Conservation (phyloP, 2,329 filamentous ascomycete genomes). For the Venturia asperata region DNA sequence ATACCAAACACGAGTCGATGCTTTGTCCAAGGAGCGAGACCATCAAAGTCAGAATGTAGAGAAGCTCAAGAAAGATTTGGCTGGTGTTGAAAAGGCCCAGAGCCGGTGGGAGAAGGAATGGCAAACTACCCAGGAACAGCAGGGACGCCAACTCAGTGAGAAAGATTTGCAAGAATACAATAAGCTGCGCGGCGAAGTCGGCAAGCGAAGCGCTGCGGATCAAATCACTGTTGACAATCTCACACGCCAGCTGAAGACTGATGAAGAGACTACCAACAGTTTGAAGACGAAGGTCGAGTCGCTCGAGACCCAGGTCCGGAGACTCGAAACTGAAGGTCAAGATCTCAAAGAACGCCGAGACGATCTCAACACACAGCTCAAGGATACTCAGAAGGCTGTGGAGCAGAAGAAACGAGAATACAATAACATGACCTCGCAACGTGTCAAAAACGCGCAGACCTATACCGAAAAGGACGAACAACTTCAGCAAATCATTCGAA, state of each 20-base stretch:
- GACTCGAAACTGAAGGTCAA: constrained; percentile 63
- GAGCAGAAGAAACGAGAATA: constrained; percentile 84
- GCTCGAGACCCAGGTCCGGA: constrained; percentile 65
- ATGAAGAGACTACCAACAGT: constrained; percentile 83
- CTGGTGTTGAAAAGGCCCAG: constrained; percentile 81
- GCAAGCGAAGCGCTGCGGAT: constrained; percentile 71
- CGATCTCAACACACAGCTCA: constrained; percentile 54
- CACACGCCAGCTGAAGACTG: constrained; percentile 81
- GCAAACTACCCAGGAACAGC: constrained; percentile 73
- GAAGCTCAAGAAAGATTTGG: constrained; percentile 72
- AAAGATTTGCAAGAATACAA: constrained; percentile 87
- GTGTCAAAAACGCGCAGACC: constrained; percentile 70
- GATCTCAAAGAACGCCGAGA: constrained; percentile 63
- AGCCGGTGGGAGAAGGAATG: constrained; percentile 83
- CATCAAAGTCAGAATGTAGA: constrained; percentile 61
- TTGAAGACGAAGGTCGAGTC: constrained; percentile 81
- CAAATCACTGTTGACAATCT: constrained; percentile 79
- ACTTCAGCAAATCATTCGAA: constrained; percentile 69
- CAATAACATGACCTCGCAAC: constrained; percentile 76
- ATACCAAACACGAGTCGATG: constrained; percentile 59
- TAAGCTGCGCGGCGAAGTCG: constrained; percentile 73
- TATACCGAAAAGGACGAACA: constrained; percentile 89
- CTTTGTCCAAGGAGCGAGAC: constrained; percentile 69
- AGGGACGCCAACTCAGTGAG: constrained; percentile 78
- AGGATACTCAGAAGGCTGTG: constrained; percentile 68